These are phyloP conservation scores for Sporothrix luriei DNA, from an alignment of 2,329 filamentous ascomycete species.

Conservation along the genomic window DNA sequence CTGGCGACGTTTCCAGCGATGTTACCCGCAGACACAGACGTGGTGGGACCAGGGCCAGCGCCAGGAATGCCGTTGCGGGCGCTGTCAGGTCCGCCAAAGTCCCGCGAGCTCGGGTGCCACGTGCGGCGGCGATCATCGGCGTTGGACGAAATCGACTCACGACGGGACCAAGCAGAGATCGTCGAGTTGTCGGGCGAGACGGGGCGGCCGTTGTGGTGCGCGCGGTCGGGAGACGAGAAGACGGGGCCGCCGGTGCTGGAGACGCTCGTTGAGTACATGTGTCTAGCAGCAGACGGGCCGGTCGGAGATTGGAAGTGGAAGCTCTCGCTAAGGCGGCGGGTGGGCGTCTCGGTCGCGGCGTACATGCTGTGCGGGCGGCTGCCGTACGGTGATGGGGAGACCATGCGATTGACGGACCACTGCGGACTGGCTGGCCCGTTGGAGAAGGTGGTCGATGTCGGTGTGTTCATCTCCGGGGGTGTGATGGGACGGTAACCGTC, in stretches of 20 bases:
- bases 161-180: constrained; percentile 60
- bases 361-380: constrained; percentile 75
- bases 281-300: constrained; percentile 39
- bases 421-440: constrained; percentile 75
- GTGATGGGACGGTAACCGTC: constrained; percentile 67
- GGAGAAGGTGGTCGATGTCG: constrained; percentile 81
- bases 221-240: constrained; percentile 57
- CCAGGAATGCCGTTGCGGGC: constrained; percentile 35
- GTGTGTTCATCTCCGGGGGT: constrained; percentile 76
- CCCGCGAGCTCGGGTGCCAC: constrained; percentile 81
- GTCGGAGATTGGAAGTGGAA: constrained; percentile 74
- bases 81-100: constrained; percentile 49
- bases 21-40: background rate
- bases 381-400: constrained; percentile 72
- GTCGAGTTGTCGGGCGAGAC: constrained; percentile 64
- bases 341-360: constrained; percentile 63
- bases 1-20: constrained; percentile 54
- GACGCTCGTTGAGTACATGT: constrained; percentile 59
- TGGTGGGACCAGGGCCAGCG: background rate
- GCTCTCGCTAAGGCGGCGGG: constrained; percentile 72
- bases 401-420: constrained; percentile 66
- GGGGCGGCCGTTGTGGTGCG: constrained; percentile 52
- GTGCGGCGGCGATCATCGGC: constrained; percentile 79
- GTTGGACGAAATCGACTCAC: constrained; percentile 64
- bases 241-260: constrained; percentile 52